phyloP scores from a whole-genome alignment of 2,329 filamentous ascomycete species.

The Nigrospora sphaerica region DNA sequence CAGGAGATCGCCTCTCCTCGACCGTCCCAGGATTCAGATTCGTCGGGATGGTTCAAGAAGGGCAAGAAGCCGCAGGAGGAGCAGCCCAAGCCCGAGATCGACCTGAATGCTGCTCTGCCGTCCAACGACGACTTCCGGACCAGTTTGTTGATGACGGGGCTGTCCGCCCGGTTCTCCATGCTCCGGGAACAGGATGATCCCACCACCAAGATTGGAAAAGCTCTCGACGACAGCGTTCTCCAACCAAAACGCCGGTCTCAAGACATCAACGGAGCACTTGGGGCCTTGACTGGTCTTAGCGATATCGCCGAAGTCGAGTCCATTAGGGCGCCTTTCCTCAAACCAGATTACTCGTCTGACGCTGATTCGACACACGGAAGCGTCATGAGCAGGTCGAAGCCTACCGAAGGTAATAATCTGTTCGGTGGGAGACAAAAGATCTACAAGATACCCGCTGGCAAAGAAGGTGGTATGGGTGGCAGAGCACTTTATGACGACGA shows the following conservation, averaged over 20 bases:
- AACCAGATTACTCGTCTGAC: slow-evolving; percentile 56
- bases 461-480: slow-evolving; percentile 50
- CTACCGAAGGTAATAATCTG: slow-evolving; percentile 81
- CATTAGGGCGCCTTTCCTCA: slow-evolving; percentile 53
- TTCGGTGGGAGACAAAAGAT: slow-evolving; percentile 96
- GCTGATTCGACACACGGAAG: slow-evolving; percentile 57
- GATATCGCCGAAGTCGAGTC: slow-evolving; percentile 93
- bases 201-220: slow-evolving; percentile 81
- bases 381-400: slow-evolving; percentile 78
- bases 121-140: slow-evolving; percentile 87
- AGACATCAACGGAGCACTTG: slow-evolving; percentile 56
- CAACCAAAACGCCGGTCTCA: slow-evolving; percentile 76
- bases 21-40: slow-evolving; percentile 49
- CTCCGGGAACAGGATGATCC: slow-evolving; percentile 91
- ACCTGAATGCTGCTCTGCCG: slow-evolving; percentile 69
- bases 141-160: slow-evolving; percentile 88
- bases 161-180: slow-evolving; percentile 96
- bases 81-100: slow-evolving; percentile 59
- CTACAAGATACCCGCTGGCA: slow-evolving; percentile 68
- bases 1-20: slow-evolving; percentile 42
- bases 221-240: slow-evolving; percentile 89
- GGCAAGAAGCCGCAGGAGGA: slow-evolving; percentile 47
- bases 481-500: slow-evolving; percentile 81
- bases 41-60: slow-evolving; percentile 48
- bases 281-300: slow-evolving; percentile 49